Evolutionary conservation across 2,329 filamentous ascomycete genomes (phyloP), one percentile per base, ranked within the genome.

Genomic region (Talaromyces sp.): DNA sequence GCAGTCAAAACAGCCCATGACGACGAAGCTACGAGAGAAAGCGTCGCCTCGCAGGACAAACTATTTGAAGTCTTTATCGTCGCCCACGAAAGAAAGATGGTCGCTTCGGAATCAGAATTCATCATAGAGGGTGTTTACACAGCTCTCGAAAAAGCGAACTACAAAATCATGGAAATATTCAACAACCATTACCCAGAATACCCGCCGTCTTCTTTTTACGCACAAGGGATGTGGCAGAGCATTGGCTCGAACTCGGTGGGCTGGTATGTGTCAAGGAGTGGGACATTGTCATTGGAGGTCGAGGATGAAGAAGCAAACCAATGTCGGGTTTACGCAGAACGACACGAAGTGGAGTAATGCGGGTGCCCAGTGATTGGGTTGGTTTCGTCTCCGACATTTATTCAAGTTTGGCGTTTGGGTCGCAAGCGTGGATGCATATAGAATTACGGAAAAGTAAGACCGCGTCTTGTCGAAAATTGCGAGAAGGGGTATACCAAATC

Each of bases 121-220:
- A 47, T 48, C 3, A 49, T 57, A 13, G 52, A 53, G 36, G 49
- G 47, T 2, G 51, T 51, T 3, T 56, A 47, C 35, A 35, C 37
- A 5, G 44, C 46, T 2, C 22, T 60, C 9, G 35, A 43, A 4
- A 42, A 30, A 20, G 55, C 57, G 17, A 60, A 56, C 27, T 13
- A 27, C 2, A 49, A 43, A 10, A 40, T 46, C 5, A 43, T 60
- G 48, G 49, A 49, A 6, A 11, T 41, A 14, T 60, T 60, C 35
- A 16, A 29, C 10, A 6, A 17, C 8, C n/a, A 41, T 7, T 52
- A 58, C 37, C 11, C 5, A 5, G 2, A 44, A 9, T 49, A 44
- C 10, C 20, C 43, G 40, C 29, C 39, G 10, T 29, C 51, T 9
- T 29, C 41, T 24, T 49, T 53, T 33, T 53, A 53, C 13, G 45